Evolutionary conservation across 2,329 filamentous ascomycete genomes (phyloP).

Genomic region (Alternaria sp.): DNA sequence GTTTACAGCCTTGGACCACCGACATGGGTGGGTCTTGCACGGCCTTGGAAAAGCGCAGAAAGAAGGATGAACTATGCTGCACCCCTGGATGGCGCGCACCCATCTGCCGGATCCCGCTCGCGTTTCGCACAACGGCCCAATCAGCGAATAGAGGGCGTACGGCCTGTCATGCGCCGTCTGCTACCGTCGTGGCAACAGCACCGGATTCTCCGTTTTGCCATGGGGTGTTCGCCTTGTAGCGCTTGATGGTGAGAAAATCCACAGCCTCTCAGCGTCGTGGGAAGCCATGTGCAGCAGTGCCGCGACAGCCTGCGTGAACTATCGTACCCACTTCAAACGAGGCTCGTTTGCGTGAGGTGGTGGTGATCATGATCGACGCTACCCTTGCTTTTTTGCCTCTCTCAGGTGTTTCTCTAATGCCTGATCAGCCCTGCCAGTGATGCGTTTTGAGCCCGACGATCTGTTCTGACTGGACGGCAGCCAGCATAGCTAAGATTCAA

Average conservation of each 20-base stretch:
- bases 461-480: constrained; percentile 34
- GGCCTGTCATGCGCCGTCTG: constrained; percentile 17
- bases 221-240: constrained; percentile 20
- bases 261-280: constrained; percentile 7
- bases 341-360: constrained; percentile 20
- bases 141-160: constrained; percentile 10
- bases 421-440: constrained; percentile 48
- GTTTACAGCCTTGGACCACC: constrained; percentile 37
- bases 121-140: constrained; percentile 29
- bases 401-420: constrained; percentile 44
- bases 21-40: constrained; percentile 37
- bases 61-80: constrained; percentile 29
- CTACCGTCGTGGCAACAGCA: constrained; percentile 39
- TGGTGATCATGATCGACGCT: constrained; percentile 40
- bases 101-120: constrained; percentile 35
- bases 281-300: not conserved
- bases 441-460: constrained; percentile 20
- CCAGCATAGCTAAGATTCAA: constrained; percentile 20
- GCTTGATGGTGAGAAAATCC: constrained; percentile 16
- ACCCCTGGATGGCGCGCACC: constrained; percentile 32
- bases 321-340: constrained; percentile 31
- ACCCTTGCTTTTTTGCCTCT: constrained; percentile 39
- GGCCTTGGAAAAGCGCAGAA: constrained; percentile 30
- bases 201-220: constrained; percentile 21
- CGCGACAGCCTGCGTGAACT: constrained; percentile 6